Evolutionary conservation across 495 filamentous ascomycete species (phyloP).

Genomic region (Lasiosphaeriaceae sp.): DNA sequence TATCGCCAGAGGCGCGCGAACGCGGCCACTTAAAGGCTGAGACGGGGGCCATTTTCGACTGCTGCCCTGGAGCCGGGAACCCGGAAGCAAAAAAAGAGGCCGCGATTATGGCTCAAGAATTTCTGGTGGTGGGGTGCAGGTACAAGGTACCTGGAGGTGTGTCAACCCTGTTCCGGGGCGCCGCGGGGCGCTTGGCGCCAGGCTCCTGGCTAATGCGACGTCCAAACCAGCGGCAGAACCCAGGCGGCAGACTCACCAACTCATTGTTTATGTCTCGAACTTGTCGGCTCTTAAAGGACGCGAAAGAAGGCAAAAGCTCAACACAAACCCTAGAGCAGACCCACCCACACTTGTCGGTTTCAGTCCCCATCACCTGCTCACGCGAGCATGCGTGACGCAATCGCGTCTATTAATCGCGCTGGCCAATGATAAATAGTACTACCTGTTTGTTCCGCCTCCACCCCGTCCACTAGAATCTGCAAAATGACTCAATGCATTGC

Average conservation of each 20-base stretch:
- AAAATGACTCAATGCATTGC: too few relatives aligned
- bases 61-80: constrained; percentile 2
- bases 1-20: background rate
- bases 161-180: constrained; percentile 1
- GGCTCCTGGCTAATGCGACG: constrained; percentile 1
- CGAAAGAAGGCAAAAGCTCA: too few relatives aligned
- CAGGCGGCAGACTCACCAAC: constrained; percentile 2
- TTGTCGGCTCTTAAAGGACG: too few relatives aligned
- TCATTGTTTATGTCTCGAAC: constrained; percentile 1
- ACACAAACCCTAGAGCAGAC: too few relatives aligned
- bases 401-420: too few relatives aligned
- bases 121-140: constrained; percentile 1
- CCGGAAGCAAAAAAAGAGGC: constrained; percentile 3
- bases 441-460: too few relatives aligned
- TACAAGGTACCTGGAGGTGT: background rate
- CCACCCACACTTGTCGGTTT: too few relatives aligned
- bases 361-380: too few relatives aligned
- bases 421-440: too few relatives aligned
- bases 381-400: too few relatives aligned
- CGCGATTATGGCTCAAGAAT: constrained; percentile 3
- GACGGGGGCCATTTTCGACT: constrained; percentile 3
- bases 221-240: constrained; percentile 2
- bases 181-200: background rate
- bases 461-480: too few relatives aligned
- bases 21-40: constrained; percentile 1